Percentiles rank a stretch among this genome's conserved stretches.
phyloP scores from a whole-genome alignment of 768 basidiomycete genomes.

The Lepiota brunneoincarnata region DNA sequence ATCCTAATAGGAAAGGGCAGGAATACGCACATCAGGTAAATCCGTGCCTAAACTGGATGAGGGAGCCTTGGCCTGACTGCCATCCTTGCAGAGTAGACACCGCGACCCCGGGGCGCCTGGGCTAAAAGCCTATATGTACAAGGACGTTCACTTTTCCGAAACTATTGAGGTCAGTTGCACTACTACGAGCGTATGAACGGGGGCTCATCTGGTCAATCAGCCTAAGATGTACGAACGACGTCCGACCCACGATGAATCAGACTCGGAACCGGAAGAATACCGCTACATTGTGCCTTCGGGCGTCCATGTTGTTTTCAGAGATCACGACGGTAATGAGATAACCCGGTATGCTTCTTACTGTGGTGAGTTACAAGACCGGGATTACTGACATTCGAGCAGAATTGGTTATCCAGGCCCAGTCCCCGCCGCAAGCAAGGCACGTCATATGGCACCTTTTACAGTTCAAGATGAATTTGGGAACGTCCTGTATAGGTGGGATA shows the following conservation, averaged over 20 bases:
- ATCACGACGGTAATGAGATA: conserved; percentile 61
- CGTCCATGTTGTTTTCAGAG: conserved; percentile 64
- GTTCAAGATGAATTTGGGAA: conserved; percentile 59
- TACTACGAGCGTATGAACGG: not conserved
- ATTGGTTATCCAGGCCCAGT: conserved; percentile 7
- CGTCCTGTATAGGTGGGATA: conserved; percentile 51
- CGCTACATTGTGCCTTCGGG: conserved; percentile 67
- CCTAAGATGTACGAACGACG: conserved; percentile 9
- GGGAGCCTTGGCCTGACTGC: too few species aligned
- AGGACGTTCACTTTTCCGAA: conserved; percentile 13
- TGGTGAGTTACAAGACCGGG: not conserved
- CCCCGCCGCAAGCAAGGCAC: not conserved
- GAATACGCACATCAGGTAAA: not conserved
- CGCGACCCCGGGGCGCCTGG: not conserved
- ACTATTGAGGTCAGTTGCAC: conserved; percentile 16
- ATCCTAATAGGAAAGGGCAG: not conserved
- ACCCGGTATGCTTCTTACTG: conserved; percentile 40
- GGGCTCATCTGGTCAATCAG: not conserved
- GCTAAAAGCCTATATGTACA: conserved; percentile 7
- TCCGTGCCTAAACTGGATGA: not conserved
- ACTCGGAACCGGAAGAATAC: conserved; percentile 32
- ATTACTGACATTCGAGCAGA: not conserved
- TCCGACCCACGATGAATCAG: conserved; percentile 20
- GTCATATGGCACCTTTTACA: conserved; percentile 41
- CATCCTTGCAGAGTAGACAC: not conserved